phyloP scores from a whole-genome alignment of 805 yeast genomes.

The Kuraishia borneana region DNA sequence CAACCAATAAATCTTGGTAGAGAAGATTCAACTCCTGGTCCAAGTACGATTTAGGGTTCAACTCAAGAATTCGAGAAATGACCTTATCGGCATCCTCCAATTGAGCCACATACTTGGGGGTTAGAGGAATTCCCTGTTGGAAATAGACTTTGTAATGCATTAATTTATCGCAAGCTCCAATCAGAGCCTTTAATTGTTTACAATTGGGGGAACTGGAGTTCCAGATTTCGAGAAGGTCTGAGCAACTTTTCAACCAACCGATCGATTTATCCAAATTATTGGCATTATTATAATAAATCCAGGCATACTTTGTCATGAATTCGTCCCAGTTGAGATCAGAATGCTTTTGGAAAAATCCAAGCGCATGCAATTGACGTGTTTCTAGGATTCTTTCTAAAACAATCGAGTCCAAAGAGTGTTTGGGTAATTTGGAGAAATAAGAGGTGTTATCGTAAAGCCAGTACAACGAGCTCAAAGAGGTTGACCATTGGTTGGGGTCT shows the following conservation, averaged over 20 bases:
- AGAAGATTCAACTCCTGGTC: conserved; percentile 30
- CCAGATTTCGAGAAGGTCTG: conserved; percentile 10
- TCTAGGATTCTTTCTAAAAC: conserved; percentile 12
- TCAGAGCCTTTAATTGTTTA: conserved; percentile 7
- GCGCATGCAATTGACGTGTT: conserved; percentile 9
- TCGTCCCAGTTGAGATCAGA: conserved; percentile 9
- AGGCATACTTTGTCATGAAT: conserved; percentile 7
- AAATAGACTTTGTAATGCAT: conserved; percentile 18
- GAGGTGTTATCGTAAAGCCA: conserved; percentile 14
- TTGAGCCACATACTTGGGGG: conserved; percentile 15
- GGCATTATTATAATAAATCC: conserved; percentile 17
- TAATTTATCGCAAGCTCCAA: conserved; percentile 11
- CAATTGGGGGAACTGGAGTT: neutral
- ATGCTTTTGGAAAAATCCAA: conserved; percentile 9
- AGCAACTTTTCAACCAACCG: conserved; percentile 15
- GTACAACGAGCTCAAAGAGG: conserved; percentile 15
- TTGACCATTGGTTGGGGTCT: conserved; percentile 8
- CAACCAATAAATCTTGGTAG: conserved; percentile 29
- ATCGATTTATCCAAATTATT: conserved; percentile 15
- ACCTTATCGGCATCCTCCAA: conserved; percentile 13
- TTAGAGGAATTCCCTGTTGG: conserved; percentile 16
- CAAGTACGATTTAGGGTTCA: conserved; percentile 39
- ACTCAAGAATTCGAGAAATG: conserved; percentile 28
- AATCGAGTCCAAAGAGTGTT: conserved; percentile 10
- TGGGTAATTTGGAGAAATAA: conserved; percentile 13